Conservation (phyloP, 352 stramenopile genomes). For the Halophytophthora batemanensis region DNA sequence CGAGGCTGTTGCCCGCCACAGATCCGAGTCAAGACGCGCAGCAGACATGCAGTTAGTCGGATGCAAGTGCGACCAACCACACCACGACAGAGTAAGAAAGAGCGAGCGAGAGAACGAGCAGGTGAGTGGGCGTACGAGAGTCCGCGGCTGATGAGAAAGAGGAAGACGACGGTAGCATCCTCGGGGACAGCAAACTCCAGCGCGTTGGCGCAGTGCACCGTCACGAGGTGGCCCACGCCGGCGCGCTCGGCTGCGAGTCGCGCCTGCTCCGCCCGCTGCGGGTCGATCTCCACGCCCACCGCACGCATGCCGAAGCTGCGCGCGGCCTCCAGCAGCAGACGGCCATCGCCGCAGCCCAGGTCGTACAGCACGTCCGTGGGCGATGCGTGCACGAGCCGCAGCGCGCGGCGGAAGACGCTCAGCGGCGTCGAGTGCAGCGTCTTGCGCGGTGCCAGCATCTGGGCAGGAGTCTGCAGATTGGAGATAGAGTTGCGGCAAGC, state of each 20-base stretch:
- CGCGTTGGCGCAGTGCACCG: slow-evolving; percentile 64
- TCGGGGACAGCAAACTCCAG: slow-evolving; percentile 58
- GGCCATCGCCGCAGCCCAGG: slow-evolving; percentile 75
- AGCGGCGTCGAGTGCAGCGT: slow-evolving; percentile 79
- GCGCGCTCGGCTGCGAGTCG: slow-evolving; percentile 15
- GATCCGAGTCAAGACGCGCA: neutral
- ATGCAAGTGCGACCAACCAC: too few relatives aligned
- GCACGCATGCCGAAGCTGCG: slow-evolving; percentile 42
- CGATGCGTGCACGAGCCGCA: slow-evolving; percentile 43
- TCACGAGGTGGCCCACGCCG: slow-evolving; percentile 50
- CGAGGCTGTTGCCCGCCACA: slow-evolving; percentile 25
- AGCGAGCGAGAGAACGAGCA: too few relatives aligned
- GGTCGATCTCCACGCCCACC: slow-evolving; percentile 68
- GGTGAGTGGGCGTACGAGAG: slow-evolving; percentile 36
- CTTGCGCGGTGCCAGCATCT: slow-evolving; percentile 75
- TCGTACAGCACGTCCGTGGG: slow-evolving; percentile 65
- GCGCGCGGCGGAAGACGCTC: slow-evolving; percentile 49
- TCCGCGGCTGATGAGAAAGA: slow-evolving; percentile 77
- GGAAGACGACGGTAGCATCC: slow-evolving; percentile 70
- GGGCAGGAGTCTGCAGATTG: slow-evolving; percentile 4
- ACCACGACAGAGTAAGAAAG: too few relatives aligned
- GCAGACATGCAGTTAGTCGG: neutral
- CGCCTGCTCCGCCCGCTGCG: slow-evolving; percentile 32
- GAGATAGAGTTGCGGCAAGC: slow-evolving; percentile 3
- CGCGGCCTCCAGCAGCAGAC: slow-evolving; percentile 63